Evolutionary conservation across 805 yeast genomes (phyloP).

Genomic region (Lipomyces yamanashiensis): DNA sequence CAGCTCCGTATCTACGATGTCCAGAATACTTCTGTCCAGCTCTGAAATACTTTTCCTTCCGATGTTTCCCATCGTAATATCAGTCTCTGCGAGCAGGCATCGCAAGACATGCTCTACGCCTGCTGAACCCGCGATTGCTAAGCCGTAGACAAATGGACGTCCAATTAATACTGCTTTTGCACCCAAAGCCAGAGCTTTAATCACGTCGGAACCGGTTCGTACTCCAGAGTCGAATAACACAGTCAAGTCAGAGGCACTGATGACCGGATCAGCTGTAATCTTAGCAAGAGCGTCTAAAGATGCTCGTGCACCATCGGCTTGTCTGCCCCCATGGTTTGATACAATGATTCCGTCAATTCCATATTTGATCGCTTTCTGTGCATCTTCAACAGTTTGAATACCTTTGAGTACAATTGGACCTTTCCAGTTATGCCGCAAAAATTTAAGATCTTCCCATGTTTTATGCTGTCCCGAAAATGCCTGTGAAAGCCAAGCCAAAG

Average conservation of each 20-base stretch:
- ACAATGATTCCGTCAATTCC: conserved; percentile 72
- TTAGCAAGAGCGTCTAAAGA: conserved; percentile 66
- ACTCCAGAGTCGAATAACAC: conserved; percentile 67
- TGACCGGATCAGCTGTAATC: conserved; percentile 41
- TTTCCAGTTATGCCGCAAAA: conserved; percentile 33
- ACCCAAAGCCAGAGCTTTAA: conserved; percentile 66
- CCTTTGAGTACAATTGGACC: conserved; percentile 61
- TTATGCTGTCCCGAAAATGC: conserved; percentile 28
- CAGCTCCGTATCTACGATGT: neutral
- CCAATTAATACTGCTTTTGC: conserved; percentile 67
- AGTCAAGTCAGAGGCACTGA: conserved; percentile 48
- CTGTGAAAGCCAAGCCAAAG: conserved; percentile 30
- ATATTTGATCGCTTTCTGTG: conserved; percentile 61
- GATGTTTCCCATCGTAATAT: conserved; percentile 32
- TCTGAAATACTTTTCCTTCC: conserved; percentile 23
- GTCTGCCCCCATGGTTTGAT: conserved; percentile 80
- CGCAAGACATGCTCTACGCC: conserved; percentile 51
- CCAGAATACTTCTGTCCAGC: conserved; percentile 12
- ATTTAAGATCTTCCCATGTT: conserved; percentile 34
- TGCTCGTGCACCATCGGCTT: conserved; percentile 60
- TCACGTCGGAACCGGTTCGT: conserved; percentile 63
- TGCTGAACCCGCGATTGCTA: conserved; percentile 65
- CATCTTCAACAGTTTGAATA: conserved; percentile 72
- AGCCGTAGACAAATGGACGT: conserved; percentile 64
- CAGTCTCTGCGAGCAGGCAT: conserved; percentile 34